Base-by-base conservation (phyloP, 805 yeast species). In the Dipodascopsis tothii region DNA sequence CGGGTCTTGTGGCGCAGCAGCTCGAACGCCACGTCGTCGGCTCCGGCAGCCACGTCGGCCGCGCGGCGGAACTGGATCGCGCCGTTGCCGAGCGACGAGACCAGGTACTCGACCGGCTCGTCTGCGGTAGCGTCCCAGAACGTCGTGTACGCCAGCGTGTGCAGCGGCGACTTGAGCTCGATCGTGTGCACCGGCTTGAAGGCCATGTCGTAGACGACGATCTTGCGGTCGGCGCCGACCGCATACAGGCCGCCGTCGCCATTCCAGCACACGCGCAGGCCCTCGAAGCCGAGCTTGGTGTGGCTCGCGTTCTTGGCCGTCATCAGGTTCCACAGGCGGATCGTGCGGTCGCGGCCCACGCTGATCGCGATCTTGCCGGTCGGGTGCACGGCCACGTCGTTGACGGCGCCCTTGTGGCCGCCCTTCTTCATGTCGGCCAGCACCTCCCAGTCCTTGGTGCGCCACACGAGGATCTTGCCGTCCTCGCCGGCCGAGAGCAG, bases 361-460 rank as follows among this genome's bases (percentile, higher is more conserved):
- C 94, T 81, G 21, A 92, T 75, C 4, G 96, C 96, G 45, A 92
- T 78, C 65, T 85, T 75, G 11, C 95, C 95, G 3, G 86, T 71
- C 16, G 94, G 94, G 63, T 92, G 98, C 32, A 92, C 82, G 22
- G 87, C 82, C 35, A 92, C 58, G 62, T 87, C 97, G 54, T 81
- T 83, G 35, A 92, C 75, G 41, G 83, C 71, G n/a, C 78, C 90
- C 35, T 73, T 73, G 64, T 90, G 97, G 9, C 96, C 97, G 20
- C 37, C 28, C 19, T 39, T 33, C 62, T 87, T 87, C 62, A 92
- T 69, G 11, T 80, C 78, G 3, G 92, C 94, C 61, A 85, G 80
- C 35, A 78, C 73, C 60, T 92, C 97, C 98, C 98, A 92, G 65
- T 92, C 98, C 62, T 84, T 86, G 2, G 92, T 83, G 63, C 97